A percentile compares a stretch with the other conserved stretches of the same genome.
phyloP scores from a whole-genome alignment of 2,329 filamentous ascomycete genomes.

The Colletotrichum limetticola region DNA sequence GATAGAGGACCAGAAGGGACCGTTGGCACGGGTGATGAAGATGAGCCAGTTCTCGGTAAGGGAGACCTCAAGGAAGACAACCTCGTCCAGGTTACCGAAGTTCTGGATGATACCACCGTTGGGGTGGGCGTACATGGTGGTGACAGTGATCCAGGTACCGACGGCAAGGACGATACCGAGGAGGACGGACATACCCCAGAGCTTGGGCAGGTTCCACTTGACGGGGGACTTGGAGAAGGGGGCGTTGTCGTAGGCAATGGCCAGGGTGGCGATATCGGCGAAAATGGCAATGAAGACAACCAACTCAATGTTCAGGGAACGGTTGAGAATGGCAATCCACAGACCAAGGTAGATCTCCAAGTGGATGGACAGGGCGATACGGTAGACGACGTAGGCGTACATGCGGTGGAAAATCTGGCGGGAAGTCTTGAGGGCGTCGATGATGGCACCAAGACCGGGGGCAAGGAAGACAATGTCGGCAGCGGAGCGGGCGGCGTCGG shows the following conservation, averaged over 20 bases:
- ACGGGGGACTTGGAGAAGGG: conserved; percentile 60
- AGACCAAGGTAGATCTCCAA: conserved; percentile 91
- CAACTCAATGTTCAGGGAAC: conserved; percentile 84
- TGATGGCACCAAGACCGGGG: conserved; percentile 90
- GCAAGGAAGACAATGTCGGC: conserved; percentile 95
- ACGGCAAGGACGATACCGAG: conserved; percentile 83
- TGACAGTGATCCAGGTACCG: conserved; percentile 90
- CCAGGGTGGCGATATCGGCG: conserved; percentile 90
- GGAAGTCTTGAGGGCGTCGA: conserved; percentile 91
- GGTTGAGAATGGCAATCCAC: conserved; percentile 90
- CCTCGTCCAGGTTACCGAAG: conserved; percentile 82
- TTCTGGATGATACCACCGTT: conserved; percentile 90
- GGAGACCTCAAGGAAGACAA: conserved; percentile 90
- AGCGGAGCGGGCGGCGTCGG: conserved; percentile 89
- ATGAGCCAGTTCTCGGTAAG: conserved; percentile 97
- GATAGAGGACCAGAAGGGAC: conserved; percentile 90
- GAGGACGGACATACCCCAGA: conserved; percentile 91
- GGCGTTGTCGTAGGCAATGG: conserved; percentile 93
- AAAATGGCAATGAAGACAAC: conserved; percentile 97
- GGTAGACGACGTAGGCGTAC: conserved; percentile 96
- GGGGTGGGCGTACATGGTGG: conserved; percentile 79
- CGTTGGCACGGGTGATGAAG: conserved; percentile 94
- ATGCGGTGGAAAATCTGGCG: conserved; percentile 97
- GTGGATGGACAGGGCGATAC: conserved; percentile 91
- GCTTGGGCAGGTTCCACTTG: conserved; percentile 95